A percentile compares a stretch with the other conserved stretches of the same genome.
Conservation (phyloP, 306 rosid species). For the Nissolia schottii region DNA sequence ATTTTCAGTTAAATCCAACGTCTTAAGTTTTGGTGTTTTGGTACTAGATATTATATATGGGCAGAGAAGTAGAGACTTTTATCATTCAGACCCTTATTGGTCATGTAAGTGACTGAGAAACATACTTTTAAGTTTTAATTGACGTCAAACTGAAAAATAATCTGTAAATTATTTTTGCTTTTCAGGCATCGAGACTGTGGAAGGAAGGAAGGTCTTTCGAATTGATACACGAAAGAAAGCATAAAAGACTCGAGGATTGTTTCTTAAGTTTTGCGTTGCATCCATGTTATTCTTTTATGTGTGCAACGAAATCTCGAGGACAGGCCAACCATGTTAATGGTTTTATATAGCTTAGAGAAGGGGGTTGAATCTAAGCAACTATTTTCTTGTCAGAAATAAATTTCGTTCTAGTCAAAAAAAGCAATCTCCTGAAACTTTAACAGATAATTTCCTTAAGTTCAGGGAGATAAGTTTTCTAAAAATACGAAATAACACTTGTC, state of each 20-base stretch:
- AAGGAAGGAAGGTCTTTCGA: background rate
- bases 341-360: too few species aligned
- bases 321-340: too few species aligned
- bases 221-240: background rate
- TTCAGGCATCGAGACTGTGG: slow-evolving; percentile 10
- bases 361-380: too few species aligned
- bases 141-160: background rate
- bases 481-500: too few species aligned
- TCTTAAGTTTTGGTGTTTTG: slow-evolving; percentile 5
- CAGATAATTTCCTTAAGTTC: too few species aligned
- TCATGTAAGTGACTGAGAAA: background rate
- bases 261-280: background rate
- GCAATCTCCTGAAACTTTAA: too few species aligned
- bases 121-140: background rate
- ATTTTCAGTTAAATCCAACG: slow-evolving; percentile 1
- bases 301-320: background rate
- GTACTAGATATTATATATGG: background rate
- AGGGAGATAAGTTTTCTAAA: too few species aligned
- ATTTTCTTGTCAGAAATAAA: too few species aligned
- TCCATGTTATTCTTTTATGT: slow-evolving; percentile 8
- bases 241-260: background rate
- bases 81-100: background rate
- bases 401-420: too few species aligned
- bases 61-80: background rate
- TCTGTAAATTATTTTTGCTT: background rate